Evolutionary conservation across 345 rosid genomes (phyloP).

Genomic region (Salix dunnii): DNA sequence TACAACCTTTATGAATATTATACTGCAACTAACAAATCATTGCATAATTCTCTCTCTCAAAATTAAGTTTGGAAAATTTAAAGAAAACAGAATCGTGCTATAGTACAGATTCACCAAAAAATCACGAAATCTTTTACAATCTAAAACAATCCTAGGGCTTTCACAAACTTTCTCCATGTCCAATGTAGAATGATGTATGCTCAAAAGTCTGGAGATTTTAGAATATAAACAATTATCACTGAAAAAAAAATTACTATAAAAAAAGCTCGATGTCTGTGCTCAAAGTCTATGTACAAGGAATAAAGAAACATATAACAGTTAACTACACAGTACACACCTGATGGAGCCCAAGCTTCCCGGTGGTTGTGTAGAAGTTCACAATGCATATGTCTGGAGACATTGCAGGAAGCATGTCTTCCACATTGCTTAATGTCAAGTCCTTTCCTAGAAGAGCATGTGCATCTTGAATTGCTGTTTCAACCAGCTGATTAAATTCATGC

Average conservation of each 20-base stretch:
- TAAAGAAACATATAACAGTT: not conserved
- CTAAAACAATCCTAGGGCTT: not conserved
- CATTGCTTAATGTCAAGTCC: not conserved
- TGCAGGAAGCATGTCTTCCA: slow-evolving; percentile 13
- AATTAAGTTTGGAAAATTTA: too few species aligned
- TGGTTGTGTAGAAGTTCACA: slow-evolving; percentile 16
- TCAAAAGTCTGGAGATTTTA: too few species aligned
- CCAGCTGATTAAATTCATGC: not conserved
- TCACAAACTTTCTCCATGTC: not conserved
- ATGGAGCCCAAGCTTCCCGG: slow-evolving; percentile 21
- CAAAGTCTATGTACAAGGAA: not conserved
- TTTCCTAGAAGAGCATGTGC: slow-evolving; percentile 15
- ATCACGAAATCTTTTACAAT: not conserved
- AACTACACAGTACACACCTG: not conserved
- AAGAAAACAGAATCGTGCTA: too few species aligned
- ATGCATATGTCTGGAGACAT: slow-evolving; percentile 21
- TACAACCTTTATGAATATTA: too few species aligned
- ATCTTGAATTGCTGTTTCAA: slow-evolving; percentile 15
- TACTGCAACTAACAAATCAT: too few species aligned
- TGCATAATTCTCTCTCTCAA: too few species aligned
- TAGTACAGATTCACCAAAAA: too few species aligned
- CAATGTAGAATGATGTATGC: not conserved
- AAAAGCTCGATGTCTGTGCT: too few species aligned
- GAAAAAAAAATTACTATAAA: too few species aligned
- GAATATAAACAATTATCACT: too few species aligned